Evolutionary conservation across 2,329 filamentous ascomycete genomes (phyloP).

Genomic region (Macrophomina tecta): DNA sequence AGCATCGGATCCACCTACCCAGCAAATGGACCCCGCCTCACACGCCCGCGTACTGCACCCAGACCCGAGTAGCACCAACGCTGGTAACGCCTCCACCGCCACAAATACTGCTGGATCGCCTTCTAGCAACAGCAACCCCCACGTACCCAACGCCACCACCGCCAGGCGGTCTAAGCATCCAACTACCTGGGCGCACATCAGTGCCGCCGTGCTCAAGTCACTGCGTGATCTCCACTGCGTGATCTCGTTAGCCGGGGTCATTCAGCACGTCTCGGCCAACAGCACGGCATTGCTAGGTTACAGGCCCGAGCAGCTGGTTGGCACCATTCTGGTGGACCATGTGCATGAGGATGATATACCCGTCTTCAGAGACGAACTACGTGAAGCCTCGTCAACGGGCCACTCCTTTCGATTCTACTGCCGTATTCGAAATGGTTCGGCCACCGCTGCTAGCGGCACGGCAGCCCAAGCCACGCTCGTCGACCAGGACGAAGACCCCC

Average conservation of each 20-base stretch:
- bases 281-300: conserved; percentile 15
- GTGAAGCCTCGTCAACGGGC: conserved; percentile 19
- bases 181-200: conserved; percentile 20
- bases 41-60: neutral
- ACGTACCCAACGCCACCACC: neutral
- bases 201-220: conserved; percentile 17
- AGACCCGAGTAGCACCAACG: neutral
- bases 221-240: conserved; percentile 21
- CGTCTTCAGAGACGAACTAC: conserved; percentile 15
- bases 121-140: neutral
- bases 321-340: conserved; percentile 11
- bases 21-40: conserved; percentile 8
- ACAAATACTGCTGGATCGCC: neutral
- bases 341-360: conserved; percentile 25
- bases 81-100: neutral
- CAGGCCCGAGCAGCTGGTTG: conserved; percentile 12
- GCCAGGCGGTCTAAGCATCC: conserved; percentile 1
- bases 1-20: neutral
- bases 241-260: conserved; percentile 5
- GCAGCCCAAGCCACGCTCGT: neutral
- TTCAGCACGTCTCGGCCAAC: conserved; percentile 21
- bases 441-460: neutral
- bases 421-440: conserved; percentile 8
- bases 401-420: conserved; percentile 23
- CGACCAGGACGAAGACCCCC: neutral